A percentile compares a stretch with the other conserved stretches of the same genome.
phyloP scores from a whole-genome alignment of 1,284 basidiomycete species.

The Ceratobasidium sp. region DNA sequence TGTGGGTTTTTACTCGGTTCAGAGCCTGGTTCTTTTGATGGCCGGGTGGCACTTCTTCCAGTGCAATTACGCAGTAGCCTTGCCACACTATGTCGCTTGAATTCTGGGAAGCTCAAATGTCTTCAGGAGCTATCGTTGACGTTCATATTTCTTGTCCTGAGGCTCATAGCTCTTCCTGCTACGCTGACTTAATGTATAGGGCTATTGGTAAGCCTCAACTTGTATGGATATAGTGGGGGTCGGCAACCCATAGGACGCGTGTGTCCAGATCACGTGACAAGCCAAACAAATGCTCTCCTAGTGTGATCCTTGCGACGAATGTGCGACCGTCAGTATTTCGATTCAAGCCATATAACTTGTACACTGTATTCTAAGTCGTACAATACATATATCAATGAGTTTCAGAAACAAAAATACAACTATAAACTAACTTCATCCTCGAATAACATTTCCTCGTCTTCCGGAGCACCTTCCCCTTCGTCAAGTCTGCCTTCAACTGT shows the following conservation, averaged over 20 bases:
- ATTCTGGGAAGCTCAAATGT: no score
- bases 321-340: background rate
- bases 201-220: no score
- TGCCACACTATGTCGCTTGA: no score
- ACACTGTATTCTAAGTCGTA: background rate
- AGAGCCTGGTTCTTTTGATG: no score
- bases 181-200: no score
- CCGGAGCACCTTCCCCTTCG: background rate
- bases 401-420: background rate
- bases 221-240: no score
- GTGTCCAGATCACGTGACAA: constrained; percentile 9
- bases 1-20: no score
- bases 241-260: constrained; percentile 7
- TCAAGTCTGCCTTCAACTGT: background rate
- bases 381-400: background rate
- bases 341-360: background rate
- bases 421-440: background rate
- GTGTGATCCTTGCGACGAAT: background rate
- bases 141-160: no score
- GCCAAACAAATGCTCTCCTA: background rate
- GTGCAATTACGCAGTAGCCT: no score
- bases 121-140: no score
- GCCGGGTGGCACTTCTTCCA: no score
- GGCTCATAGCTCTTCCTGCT: no score
- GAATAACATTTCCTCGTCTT: constrained; percentile 2